Conservation (phyloP, 805 yeast species). For the Grigorovia yakushimaensis region DNA sequence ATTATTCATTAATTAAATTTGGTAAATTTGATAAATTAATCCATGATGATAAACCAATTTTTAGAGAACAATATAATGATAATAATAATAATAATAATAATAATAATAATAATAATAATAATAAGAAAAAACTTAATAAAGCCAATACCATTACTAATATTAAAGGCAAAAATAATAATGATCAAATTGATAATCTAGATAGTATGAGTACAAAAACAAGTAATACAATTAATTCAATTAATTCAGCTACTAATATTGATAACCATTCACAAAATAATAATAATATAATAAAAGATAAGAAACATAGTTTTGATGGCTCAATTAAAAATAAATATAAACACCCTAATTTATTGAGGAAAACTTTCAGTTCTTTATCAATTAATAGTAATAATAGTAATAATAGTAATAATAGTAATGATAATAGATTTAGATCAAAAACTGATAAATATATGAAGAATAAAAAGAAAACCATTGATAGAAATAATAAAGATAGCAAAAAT, state of each 20-base stretch:
- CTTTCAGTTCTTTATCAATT: slow-evolving; percentile 20
- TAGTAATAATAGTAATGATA: not conserved
- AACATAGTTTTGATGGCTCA: not conserved
- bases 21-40: slow-evolving; percentile 2
- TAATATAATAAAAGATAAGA: not conserved
- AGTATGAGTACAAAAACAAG: not conserved
- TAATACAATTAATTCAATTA: not conserved
- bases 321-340: not conserved
- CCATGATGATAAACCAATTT: slow-evolving; percentile 8
- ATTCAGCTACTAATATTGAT: not conserved
- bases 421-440: not conserved
- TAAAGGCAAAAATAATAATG: not conserved
- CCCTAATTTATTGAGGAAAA: slow-evolving; percentile 10
- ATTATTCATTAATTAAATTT: not conserved
- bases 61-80: slow-evolving; percentile 3
- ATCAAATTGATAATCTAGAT: not conserved
- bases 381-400: not conserved
- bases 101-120: no score
- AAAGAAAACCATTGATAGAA: not conserved
- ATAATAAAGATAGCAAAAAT: not conserved
- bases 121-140: no score
- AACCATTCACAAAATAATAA: not conserved
- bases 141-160: not conserved
- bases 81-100: no score
- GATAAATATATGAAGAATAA: no score